Base-by-base conservation (phyloP, 768 basidiomycete genomes). In the Mycena galopus region DNA sequence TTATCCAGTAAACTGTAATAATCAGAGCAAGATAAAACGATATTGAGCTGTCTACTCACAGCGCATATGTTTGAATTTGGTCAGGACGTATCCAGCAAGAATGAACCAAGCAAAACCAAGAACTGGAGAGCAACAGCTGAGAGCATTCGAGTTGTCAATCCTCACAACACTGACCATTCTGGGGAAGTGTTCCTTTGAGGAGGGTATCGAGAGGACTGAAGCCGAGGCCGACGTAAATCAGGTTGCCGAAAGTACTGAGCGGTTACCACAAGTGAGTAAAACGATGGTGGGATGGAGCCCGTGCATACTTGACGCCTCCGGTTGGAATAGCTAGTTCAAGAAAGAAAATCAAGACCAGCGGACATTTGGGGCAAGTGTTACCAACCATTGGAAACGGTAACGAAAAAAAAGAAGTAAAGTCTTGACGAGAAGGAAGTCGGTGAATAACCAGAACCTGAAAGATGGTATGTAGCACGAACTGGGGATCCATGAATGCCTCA, bases 141-240 rank as follows among this genome's bases (percentile, higher is more conserved):
- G 21, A 23, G 6, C 17, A 23, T 30, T 23, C 25, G 12, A 3
- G 19, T 57, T 57, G 32, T 16, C 16, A 29, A 17, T 47, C 39
- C n/a, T 35, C 33, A 27, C 14, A 12, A 44, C 1, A 62, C 42
- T 10, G 10, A 62, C 60, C 60, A n/a, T 21, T 47, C 29, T 62
- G 60, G 3, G 60, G 60, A 44, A 62, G 27, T 4, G 60, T 62
- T 32, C 60, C 60, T 44, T 62, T 62, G 27, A 62, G 25, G 7
- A 62, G 60, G 8, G 60, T 44, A 47, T 62, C 60, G 27, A 62
- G 60, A 12, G 60, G 27, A 32, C 12, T 47, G 42, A 62, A 62
- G 27, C 60, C 60, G 23, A 62, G 60, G 9, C 60, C 60, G 29
- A 62, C 60, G n/a, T 44, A 62, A 30, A 62, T 62, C 23, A 62